These are phyloP conservation scores for Ramaria rubella DNA, from an alignment of 768 basidiomycete species.

Conservation along the genomic window DNA sequence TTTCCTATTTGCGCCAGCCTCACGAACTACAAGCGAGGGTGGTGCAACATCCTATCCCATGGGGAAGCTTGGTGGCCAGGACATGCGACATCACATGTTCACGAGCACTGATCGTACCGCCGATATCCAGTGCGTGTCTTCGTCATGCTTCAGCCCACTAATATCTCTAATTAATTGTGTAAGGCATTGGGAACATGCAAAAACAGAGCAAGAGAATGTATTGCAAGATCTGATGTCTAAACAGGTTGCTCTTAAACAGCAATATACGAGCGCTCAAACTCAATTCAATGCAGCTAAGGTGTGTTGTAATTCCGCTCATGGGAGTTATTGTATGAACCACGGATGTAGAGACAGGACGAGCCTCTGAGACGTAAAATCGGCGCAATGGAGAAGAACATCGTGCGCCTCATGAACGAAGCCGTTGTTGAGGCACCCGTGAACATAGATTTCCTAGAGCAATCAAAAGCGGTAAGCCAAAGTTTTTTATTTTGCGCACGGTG, in stretches of 20 bases:
- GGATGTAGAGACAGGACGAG: not conserved
- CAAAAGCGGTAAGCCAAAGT: slow-evolving; percentile 40
- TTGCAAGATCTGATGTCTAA: not conserved
- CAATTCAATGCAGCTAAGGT: not conserved
- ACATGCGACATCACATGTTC: slow-evolving; percentile 43
- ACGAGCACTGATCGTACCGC: slow-evolving; percentile 43
- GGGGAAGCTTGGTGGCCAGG: slow-evolving; percentile 21
- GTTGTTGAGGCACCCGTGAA: slow-evolving; percentile 66
- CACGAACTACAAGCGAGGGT: slow-evolving; percentile 45
- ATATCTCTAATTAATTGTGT: not conserved
- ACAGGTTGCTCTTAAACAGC: not conserved
- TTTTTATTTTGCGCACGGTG: not conserved
- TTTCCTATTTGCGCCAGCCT: not conserved
- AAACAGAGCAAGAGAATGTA: slow-evolving; percentile 30
- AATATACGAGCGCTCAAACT: not conserved
- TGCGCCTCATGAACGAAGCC: slow-evolving; percentile 31
- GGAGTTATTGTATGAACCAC: not conserved
- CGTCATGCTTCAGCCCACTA: not conserved
- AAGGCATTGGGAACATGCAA: slow-evolving; percentile 43
- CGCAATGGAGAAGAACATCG: not conserved
- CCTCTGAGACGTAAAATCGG: not conserved
- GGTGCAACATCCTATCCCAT: slow-evolving; percentile 51
- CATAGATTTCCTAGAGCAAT: slow-evolving; percentile 49
- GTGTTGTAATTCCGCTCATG: not conserved
- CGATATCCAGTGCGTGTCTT: slow-evolving; percentile 38